Percentiles rank a stretch among this genome's conserved stretches.
Evolutionary conservation across 2,329 filamentous ascomycete species (phyloP).

Genomic region (Talaromyces albobiverticillius): DNA sequence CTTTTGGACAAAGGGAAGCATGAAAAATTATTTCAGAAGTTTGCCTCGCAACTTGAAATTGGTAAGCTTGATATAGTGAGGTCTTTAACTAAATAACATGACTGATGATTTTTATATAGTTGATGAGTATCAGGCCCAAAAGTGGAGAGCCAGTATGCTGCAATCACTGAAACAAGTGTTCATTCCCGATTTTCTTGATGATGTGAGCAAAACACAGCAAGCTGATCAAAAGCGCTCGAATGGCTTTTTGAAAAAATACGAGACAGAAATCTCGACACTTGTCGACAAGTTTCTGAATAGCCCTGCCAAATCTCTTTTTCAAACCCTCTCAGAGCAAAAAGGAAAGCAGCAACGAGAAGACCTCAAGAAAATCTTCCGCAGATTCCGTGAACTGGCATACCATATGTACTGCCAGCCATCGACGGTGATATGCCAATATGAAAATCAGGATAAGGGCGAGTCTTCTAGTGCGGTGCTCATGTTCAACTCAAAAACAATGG

Average conservation of each 20-base stretch:
- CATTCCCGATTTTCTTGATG: not conserved
- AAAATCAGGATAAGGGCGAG: too few relatives aligned
- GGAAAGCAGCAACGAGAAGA: not conserved
- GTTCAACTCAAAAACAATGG: not conserved
- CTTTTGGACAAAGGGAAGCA: not conserved
- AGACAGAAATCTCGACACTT: not conserved
- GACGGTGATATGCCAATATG: not conserved
- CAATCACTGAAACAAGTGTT: not conserved
- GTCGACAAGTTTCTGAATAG: not conserved
- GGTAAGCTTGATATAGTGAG: not conserved
- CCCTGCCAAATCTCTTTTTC: not conserved
- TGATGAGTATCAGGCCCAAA: not conserved
- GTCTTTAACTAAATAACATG: not conserved
- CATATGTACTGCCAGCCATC: constrained; percentile 8
- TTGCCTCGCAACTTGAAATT: not conserved
- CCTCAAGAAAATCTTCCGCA: constrained; percentile 1
- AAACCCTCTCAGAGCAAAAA: not conserved
- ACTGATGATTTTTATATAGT: not conserved
- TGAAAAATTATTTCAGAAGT: not conserved
- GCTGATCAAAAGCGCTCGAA: not conserved
- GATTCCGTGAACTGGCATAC: not conserved
- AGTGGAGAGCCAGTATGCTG: not conserved
- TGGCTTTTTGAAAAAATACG: not conserved
- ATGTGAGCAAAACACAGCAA: not conserved
- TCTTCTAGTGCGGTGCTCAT: not conserved